Evolutionary conservation across 768 basidiomycete species (phyloP).

Genomic region (Fomitopsis serialis): DNA sequence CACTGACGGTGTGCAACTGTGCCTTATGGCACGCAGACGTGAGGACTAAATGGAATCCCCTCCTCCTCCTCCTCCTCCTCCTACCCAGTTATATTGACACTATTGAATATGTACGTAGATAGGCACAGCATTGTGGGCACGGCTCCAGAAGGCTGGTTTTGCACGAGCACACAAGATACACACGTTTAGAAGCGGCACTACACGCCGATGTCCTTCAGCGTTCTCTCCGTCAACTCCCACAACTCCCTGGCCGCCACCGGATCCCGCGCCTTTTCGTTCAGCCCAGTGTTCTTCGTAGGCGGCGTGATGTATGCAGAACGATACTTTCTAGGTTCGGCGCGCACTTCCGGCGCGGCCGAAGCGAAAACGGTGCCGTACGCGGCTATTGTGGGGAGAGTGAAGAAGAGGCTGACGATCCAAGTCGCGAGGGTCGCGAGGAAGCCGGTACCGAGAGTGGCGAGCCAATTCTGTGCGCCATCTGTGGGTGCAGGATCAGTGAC

Average conservation of each 20-base stretch:
- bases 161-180: too few relatives aligned
- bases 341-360: constrained; percentile 14
- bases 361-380: constrained; percentile 17
- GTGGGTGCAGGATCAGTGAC: too few relatives aligned
- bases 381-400: constrained; percentile 9
- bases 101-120: too few relatives aligned
- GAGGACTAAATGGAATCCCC: too few relatives aligned
- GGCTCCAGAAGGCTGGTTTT: too few relatives aligned
- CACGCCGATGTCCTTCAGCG: constrained; percentile 10
- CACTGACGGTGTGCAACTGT: too few relatives aligned
- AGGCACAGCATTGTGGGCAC: too few relatives aligned
- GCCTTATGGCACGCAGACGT: too few relatives aligned
- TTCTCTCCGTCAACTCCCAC: constrained; percentile 19
- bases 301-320: constrained; percentile 12
- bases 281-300: constrained; percentile 1
- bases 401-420: constrained; percentile 7
- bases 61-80: too few relatives aligned
- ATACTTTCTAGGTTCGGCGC: constrained; percentile 6
- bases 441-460: constrained; percentile 7
- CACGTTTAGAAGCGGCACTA: background rate
- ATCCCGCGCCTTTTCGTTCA: constrained; percentile 1
- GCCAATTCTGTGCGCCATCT: constrained; percentile 13
- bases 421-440: constrained; percentile 5
- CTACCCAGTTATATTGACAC: too few relatives aligned
- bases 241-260: constrained; percentile 10